Evolutionary conservation across 2,329 filamentous ascomycete genomes (phyloP).

Genomic region (Paecilomyces sp.): DNA sequence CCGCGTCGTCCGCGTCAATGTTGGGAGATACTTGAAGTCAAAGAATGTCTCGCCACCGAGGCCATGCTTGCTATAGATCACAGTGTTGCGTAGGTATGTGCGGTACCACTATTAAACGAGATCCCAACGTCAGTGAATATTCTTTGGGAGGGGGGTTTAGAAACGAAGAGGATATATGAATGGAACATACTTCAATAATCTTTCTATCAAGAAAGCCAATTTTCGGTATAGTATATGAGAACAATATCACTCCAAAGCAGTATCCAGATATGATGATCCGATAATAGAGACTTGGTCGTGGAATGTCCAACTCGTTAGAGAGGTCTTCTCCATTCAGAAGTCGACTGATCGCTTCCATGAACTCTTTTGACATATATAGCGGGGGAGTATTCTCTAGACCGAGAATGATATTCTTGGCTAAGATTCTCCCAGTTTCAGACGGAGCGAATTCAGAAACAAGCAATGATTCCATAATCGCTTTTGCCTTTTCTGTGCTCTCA

Average conservation of each 20-base stretch:
- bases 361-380: constrained; percentile 56
- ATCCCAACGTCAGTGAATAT: too few species aligned
- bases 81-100: too few species aligned
- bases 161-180: neutral
- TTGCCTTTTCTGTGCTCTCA: constrained; percentile 48
- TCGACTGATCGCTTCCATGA: constrained; percentile 60
- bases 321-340: constrained; percentile 65
- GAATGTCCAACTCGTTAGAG: constrained; percentile 52
- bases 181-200: neutral
- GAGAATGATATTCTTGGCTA: constrained; percentile 70
- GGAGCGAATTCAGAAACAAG: constrained; percentile 61
- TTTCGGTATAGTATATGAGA: neutral
- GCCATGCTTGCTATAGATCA: too few species aligned
- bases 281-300: constrained; percentile 51
- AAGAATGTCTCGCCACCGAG: too few species aligned
- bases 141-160: too few species aligned
- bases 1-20: too few species aligned
- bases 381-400: constrained; percentile 61
- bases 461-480: constrained; percentile 60
- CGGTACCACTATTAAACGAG: too few species aligned
- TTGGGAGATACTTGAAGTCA: too few species aligned
- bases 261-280: constrained; percentile 56
- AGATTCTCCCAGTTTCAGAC: constrained; percentile 52
- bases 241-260: constrained; percentile 28
- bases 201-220: neutral